These are phyloP conservation scores for Pichia sporocuriosa DNA, from an alignment of 805 yeast species.

Conservation along the genomic window DNA sequence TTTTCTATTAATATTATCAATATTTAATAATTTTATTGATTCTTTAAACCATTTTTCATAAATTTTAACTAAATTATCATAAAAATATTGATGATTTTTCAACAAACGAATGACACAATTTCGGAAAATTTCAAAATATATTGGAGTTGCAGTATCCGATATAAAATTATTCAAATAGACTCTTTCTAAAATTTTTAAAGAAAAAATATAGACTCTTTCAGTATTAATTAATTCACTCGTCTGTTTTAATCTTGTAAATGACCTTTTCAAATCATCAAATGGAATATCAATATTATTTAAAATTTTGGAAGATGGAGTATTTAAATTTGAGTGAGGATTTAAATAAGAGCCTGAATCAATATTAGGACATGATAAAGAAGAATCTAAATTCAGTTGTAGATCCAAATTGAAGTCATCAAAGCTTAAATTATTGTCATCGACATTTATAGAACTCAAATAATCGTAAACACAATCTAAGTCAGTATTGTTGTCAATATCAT, in stretches of 20 bases:
- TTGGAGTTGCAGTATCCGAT: conserved; percentile 30
- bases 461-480: conserved; percentile 6
- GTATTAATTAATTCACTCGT: conserved; percentile 41
- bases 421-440: not conserved
- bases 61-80: conserved; percentile 21
- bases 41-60: conserved; percentile 19
- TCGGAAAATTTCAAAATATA: conserved; percentile 26
- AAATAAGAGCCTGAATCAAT: not conserved
- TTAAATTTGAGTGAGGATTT: conserved; percentile 4
- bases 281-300: conserved; percentile 1
- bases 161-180: conserved; percentile 37
- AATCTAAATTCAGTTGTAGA: not conserved
- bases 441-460: not conserved
- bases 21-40: conserved; percentile 7
- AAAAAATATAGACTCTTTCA: conserved; percentile 41
- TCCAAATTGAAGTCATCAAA: not conserved
- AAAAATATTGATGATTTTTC: conserved; percentile 28
- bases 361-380: not conserved
- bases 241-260: conserved; percentile 25
- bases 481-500: not conserved
- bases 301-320: conserved; percentile 10
- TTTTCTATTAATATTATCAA: conserved; percentile 7
- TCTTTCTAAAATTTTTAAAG: conserved; percentile 36
- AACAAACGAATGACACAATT: conserved; percentile 28
- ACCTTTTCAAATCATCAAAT: conserved; percentile 11